Conservation (phyloP, 2,329 filamentous ascomycete genomes). For the Trichoderma arundinaceum region DNA sequence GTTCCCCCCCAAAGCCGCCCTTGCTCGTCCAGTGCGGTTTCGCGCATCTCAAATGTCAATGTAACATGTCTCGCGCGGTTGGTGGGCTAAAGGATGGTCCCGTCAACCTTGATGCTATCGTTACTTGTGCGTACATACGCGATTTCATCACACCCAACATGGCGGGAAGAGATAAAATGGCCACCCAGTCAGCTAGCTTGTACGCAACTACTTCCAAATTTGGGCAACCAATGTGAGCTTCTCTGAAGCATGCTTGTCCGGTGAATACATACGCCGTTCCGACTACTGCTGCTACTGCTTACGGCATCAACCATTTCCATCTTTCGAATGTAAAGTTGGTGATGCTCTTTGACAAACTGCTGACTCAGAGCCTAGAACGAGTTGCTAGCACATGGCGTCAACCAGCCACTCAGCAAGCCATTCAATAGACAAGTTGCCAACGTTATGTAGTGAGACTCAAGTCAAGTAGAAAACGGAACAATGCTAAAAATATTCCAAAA, state of each 20-base stretch:
- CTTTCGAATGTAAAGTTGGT: too few relatives aligned
- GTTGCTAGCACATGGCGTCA: not conserved
- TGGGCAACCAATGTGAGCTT: too few relatives aligned
- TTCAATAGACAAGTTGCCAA: not conserved
- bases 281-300: not conserved
- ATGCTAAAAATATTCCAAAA: too few relatives aligned
- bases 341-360: not conserved
- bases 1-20: not conserved
- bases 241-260: too few relatives aligned
- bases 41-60: constrained; percentile 7
- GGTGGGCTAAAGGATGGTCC: too few relatives aligned
- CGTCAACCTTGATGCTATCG: too few relatives aligned
- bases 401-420: constrained; percentile 9
- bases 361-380: constrained; percentile 4
- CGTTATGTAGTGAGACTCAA: too few relatives aligned
- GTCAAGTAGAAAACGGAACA: too few relatives aligned
- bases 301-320: not conserved
- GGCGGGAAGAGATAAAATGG: constrained; percentile 14
- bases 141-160: not conserved
- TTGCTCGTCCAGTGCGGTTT: not conserved
- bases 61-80: not conserved
- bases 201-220: too few relatives aligned
- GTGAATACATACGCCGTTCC: constrained; percentile 14
- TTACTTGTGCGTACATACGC: too few relatives aligned
- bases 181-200: not conserved